Evolutionary conservation across 1,139 yeast genomes (phyloP).

Genomic region (Candida sp.): DNA sequence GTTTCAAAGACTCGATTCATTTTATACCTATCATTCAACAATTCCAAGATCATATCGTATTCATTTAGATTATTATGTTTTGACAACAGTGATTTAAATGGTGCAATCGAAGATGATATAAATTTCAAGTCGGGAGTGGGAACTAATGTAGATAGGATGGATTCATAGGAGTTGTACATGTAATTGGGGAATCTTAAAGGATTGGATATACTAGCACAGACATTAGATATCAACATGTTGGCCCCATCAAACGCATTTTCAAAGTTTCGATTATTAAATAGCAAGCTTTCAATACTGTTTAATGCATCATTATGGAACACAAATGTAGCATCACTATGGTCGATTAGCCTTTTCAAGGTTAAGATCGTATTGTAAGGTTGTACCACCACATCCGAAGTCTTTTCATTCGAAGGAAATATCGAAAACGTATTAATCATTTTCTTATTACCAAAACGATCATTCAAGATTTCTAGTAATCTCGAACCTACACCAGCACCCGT

Average conservation of each 20-base stretch:
- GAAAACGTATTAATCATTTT: slow-evolving; percentile 86
- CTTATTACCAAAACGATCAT: slow-evolving; percentile 77
- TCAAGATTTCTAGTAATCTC: slow-evolving; percentile 67
- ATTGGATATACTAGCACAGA: slow-evolving; percentile 80
- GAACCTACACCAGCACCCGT: slow-evolving; percentile 98
- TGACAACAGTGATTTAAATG: slow-evolving; percentile 50
- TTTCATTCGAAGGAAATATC: slow-evolving; percentile 76
- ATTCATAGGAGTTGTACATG: slow-evolving; percentile 82
- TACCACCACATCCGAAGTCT: slow-evolving; percentile 89
- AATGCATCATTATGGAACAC: slow-evolving; percentile 91
- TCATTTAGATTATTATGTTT: slow-evolving; percentile 71
- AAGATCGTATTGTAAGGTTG: slow-evolving; percentile 92
- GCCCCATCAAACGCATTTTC: slow-evolving; percentile 63
- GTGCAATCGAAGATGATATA: slow-evolving; percentile 82
- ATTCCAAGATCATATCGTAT: slow-evolving; percentile 79
- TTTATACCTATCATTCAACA: slow-evolving; percentile 74
- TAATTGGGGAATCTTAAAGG: slow-evolving; percentile 91
- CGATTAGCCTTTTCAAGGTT: slow-evolving; percentile 77
- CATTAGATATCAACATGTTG: slow-evolving; percentile 82
- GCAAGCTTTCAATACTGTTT: slow-evolving; percentile 56
- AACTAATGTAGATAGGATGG: slow-evolving; percentile 76
- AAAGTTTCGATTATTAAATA: slow-evolving; percentile 23
- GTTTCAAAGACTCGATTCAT: slow-evolving; percentile 58
- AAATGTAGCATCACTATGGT: slow-evolving; percentile 79
- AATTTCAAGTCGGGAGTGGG: slow-evolving; percentile 93